Evolutionary conservation across 257 asterid genomes (phyloP).

Genomic region (Jaltomata sinuosa): DNA sequence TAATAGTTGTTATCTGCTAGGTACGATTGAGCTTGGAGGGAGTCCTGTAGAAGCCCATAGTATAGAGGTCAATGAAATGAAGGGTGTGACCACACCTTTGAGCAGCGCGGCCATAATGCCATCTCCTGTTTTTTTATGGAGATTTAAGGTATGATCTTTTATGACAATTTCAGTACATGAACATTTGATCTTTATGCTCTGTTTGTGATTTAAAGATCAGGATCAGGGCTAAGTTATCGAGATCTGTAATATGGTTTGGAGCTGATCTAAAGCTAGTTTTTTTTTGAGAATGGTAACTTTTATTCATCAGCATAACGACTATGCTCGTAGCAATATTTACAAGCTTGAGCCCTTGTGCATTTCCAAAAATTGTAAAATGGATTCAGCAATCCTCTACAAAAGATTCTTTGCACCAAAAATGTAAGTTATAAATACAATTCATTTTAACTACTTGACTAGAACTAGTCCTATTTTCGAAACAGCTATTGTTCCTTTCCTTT

Average conservation of each 20-base stretch:
- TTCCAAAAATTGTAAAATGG: not conserved
- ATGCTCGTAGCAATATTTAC: not conserved
- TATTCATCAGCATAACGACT: not conserved
- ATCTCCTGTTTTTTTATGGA: constrained; percentile 81
- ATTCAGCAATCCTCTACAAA: not conserved
- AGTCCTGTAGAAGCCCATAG: constrained; percentile 50
- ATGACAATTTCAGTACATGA: not conserved
- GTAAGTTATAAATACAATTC: not conserved
- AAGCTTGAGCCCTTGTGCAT: not conserved
- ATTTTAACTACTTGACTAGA: not conserved
- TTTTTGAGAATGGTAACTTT: not conserved
- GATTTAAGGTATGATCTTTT: constrained; percentile 63
- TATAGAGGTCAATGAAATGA: constrained; percentile 64
- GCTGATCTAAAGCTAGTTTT: not conserved
- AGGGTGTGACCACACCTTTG: constrained; percentile 50
- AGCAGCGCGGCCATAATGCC: constrained; percentile 65
- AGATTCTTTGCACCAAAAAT: not conserved
- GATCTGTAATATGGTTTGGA: not conserved
- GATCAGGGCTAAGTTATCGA: not conserved
- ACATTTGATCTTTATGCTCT: not conserved
- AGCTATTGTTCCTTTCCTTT: not conserved
- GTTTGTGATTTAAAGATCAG: not conserved
- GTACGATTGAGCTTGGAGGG: constrained; percentile 42
- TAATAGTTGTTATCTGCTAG: constrained; percentile 17
- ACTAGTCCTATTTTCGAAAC: not conserved